Percentiles rank a stretch among this genome's conserved stretches.
phyloP scores from a whole-genome alignment of 2,329 filamentous ascomycete genomes.

The Alternaria ethzedia region DNA sequence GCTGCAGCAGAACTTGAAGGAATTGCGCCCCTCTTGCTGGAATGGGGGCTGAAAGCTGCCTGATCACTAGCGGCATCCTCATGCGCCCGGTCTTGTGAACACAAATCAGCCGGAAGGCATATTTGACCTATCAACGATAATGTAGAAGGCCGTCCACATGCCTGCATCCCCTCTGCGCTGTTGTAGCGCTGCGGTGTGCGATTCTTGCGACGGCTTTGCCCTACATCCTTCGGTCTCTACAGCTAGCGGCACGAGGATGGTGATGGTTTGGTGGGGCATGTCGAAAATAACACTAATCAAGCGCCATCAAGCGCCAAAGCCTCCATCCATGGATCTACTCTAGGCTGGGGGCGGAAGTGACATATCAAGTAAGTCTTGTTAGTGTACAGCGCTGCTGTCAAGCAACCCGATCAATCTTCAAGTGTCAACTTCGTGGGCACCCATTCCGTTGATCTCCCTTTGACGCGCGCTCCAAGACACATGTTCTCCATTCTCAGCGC shows the following conservation, averaged over 20 bases:
- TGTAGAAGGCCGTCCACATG: conserved; percentile 15
- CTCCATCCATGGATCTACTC: conserved; percentile 9
- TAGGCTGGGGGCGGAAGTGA: conserved; percentile 1
- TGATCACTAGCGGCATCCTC: conserved; percentile 2
- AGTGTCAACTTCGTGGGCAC: conserved; percentile 5
- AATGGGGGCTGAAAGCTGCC: conserved; percentile 29
- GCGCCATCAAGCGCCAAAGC: neutral
- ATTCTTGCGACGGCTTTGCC: conserved; percentile 1
- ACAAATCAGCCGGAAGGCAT: conserved; percentile 6
- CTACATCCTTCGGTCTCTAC: neutral
- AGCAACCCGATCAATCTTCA: conserved; percentile 3
- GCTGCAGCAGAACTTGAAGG: conserved; percentile 27
- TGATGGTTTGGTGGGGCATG: conserved; percentile 9
- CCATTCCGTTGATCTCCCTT: neutral
- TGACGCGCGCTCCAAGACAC: conserved; percentile 10
- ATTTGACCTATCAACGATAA: conserved; percentile 2
- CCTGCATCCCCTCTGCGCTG: neutral
- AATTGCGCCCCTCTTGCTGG: conserved; percentile 14
- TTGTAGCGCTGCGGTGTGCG: conserved; percentile 7
- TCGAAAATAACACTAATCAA: conserved; percentile 10
- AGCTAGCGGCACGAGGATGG: neutral
- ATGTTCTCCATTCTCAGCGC: conserved; percentile 12
- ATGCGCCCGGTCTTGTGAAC: conserved; percentile 32
- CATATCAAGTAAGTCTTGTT: neutral
- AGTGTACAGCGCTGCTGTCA: neutral